These are phyloP conservation scores for Aspergillus amoenus DNA, from an alignment of 2,329 filamentous ascomycete species.

Conservation along the genomic window DNA sequence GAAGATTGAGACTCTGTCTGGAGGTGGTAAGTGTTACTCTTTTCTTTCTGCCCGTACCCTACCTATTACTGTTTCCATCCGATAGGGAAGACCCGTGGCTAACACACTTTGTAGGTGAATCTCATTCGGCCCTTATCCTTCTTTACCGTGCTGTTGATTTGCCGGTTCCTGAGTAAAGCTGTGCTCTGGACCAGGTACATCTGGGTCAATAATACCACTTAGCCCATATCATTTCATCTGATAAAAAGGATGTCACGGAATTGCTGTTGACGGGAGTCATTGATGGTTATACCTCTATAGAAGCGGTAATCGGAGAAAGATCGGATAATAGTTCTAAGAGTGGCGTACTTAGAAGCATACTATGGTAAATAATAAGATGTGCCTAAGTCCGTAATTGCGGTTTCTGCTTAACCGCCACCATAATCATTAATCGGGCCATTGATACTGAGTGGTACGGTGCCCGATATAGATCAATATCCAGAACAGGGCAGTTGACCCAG, in stretches of 20 bases:
- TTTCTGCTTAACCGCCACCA: too few relatives aligned
- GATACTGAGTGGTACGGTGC: too few relatives aligned
- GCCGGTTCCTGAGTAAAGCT: conserved; percentile 32
- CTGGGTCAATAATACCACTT: background rate
- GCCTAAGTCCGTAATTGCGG: too few relatives aligned
- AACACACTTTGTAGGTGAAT: conserved; percentile 41
- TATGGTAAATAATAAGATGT: too few relatives aligned
- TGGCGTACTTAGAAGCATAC: background rate
- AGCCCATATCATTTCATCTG: background rate
- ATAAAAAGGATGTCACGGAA: background rate
- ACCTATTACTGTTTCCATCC: background rate
- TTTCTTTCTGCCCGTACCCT: conserved; percentile 1
- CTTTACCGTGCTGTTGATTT: conserved; percentile 52
- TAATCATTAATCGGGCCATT: too few relatives aligned
- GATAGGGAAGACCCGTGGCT: conserved; percentile 9
- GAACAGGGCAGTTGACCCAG: background rate
- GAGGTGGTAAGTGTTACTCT: conserved; percentile 64
- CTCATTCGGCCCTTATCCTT: conserved; percentile 52
- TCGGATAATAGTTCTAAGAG: too few relatives aligned
- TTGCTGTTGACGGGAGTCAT: background rate
- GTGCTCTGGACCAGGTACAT: background rate
- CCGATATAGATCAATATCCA: background rate
- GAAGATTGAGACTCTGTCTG: conserved; percentile 85
- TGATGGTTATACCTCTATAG: background rate
- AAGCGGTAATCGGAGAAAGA: background rate